Base-by-base conservation (phyloP, 176 grass and related monocot species). In the Phoenix dactylifera region DNA sequence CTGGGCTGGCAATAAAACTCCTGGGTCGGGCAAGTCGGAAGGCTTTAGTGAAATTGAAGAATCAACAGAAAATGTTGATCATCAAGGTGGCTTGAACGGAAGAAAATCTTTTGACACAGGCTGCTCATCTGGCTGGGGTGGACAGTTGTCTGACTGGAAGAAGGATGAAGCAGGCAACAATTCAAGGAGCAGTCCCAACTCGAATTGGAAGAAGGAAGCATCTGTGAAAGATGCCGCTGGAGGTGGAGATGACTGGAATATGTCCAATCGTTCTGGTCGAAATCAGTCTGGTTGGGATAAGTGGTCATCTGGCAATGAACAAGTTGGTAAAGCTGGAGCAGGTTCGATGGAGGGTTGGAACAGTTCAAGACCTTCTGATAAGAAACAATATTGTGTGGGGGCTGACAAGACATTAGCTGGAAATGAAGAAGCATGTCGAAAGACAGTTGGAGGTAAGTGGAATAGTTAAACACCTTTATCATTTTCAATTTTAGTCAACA, bases 231-330 rank as follows among this genome's bases (percentile, higher is more conserved):
- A 54, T 65, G 62, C 26, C 20, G 23, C 53, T 67, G 64, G 64
- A 50, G 57, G 77, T 25, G 63, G 63, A 60, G 62, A 55, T 24
- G 68, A 68, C 26, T 80, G 70, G 70, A 80, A 72, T 3, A 3
- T 57, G 16, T 48, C 69, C 49, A 72, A 66, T 53, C 55, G 24
- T 65, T 44, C 69, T 66, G 55, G 24, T 19, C 14, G 52, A 39
- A 50, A 62, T 16, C 79, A 72, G 22, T 67, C 19, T 63, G 50
- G 52, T 72, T 14, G 9, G 35, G 62, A 80, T 72, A 85, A 76
- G 62, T 63, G 62, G 49, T 55, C 66, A 49, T 71, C 82, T 16
- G 35, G 35, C 35, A 44, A 44, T 14, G 35, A 44, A 44, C 35
- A 44, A 44, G 35, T 12, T 10, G 35, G 9, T 44, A 44, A 44